These are phyloP conservation scores for Fusarium sulawesiense DNA, from an alignment of 2,329 filamentous ascomycete genomes.

Conservation along the genomic window DNA sequence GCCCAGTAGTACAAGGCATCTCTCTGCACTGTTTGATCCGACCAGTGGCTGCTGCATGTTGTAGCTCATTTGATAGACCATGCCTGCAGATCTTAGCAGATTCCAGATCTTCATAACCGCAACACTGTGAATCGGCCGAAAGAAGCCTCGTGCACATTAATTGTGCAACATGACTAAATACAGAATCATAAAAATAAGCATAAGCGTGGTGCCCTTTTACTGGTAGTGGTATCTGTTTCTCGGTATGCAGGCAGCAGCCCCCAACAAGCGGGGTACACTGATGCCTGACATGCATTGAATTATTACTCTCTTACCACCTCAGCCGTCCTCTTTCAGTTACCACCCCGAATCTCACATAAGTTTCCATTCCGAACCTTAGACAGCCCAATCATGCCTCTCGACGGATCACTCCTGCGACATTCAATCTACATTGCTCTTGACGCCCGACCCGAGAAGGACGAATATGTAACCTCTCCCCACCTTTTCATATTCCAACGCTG, in stretches of 20 bases:
- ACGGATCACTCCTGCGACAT: background rate
- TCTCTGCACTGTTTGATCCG: accelerated
- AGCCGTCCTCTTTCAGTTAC: too few relatives aligned
- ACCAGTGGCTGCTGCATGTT: too few relatives aligned
- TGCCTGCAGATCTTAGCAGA: too few relatives aligned
- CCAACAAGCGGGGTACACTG: background rate
- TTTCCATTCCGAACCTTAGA: too few relatives aligned
- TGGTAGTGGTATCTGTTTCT: background rate
- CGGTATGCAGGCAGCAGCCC: background rate
- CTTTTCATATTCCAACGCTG: accelerated
- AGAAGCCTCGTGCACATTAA: too few relatives aligned
- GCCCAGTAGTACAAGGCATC: too few relatives aligned
- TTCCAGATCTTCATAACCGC: too few relatives aligned
- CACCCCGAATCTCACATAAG: too few relatives aligned
- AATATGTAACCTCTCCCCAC: background rate
- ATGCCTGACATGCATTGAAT: background rate
- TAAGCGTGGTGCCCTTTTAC: background rate
- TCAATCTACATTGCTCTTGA: background rate
- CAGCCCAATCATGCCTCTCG: background rate
- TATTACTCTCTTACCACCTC: background rate
- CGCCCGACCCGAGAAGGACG: background rate
- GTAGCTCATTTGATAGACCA: too few relatives aligned
- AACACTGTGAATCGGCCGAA: too few relatives aligned
- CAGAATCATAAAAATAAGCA: background rate
- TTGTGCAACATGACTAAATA: accelerated